A percentile compares a stretch with the other conserved stretches of the same genome.
These are phyloP conservation scores for Fragilariopsis cylindrus DNA, from an alignment of 108 stramenopile genomes.

Conservation along the genomic window DNA sequence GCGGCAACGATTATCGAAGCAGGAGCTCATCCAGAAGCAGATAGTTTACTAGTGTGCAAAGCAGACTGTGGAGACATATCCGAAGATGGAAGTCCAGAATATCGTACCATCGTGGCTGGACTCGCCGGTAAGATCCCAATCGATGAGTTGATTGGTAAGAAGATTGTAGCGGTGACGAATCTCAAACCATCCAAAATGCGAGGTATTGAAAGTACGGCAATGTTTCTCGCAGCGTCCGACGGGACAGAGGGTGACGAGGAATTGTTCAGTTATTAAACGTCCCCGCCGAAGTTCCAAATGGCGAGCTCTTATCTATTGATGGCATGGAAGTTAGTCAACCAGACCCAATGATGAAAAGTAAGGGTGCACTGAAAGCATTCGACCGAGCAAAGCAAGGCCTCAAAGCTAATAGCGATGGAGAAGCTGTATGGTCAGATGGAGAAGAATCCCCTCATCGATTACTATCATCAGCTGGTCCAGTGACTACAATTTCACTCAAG, in stretches of 20 bases:
- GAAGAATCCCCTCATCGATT: conserved; percentile 33
- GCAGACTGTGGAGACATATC: conserved; percentile 80
- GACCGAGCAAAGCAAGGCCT: conserved; percentile 69
- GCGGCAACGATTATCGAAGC: conserved; percentile 77
- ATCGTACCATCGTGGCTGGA: conserved; percentile 80
- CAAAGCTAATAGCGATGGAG: conserved; percentile 53
- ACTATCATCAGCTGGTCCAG: conserved; percentile 63
- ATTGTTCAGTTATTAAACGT: conserved; percentile 70
- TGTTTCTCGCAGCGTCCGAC: conserved; percentile 78
- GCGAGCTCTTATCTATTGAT: conserved; percentile 74
- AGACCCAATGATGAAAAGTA: conserved; percentile 84
- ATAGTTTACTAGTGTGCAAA: conserved; percentile 75
- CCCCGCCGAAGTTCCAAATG: conserved; percentile 72
- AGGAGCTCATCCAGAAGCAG: conserved; percentile 84
- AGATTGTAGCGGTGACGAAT: conserved; percentile 77
- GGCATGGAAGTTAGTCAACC: conserved; percentile 66
- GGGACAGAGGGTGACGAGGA: conserved; percentile 66
- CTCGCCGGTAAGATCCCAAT: conserved; percentile 71
- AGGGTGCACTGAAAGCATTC: conserved; percentile 86
- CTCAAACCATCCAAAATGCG: conserved; percentile 88
- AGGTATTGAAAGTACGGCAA: conserved; percentile 83
- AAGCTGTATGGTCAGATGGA: conserved; percentile 59
- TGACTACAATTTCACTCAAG: conserved; percentile 50
- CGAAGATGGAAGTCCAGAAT: conserved; percentile 48
- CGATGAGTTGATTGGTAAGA: conserved; percentile 61